Conservation (phyloP, 2,329 filamentous ascomycete genomes). For the Colletotrichum sp. region DNA sequence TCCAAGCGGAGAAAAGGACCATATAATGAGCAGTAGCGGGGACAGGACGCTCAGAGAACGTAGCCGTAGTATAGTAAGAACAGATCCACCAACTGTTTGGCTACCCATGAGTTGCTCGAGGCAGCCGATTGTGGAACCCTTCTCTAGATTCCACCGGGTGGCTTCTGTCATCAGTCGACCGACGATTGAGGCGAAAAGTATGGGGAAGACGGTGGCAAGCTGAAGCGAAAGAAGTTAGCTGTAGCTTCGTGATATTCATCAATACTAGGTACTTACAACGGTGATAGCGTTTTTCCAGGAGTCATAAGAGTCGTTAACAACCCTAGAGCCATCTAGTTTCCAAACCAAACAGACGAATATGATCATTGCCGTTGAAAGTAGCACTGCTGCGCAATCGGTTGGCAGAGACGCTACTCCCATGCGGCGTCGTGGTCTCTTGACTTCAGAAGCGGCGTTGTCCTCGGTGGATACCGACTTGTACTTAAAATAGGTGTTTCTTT, state of each 20-base stretch:
- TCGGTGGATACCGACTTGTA: neutral
- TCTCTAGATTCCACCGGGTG: neutral
- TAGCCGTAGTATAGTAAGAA: neutral
- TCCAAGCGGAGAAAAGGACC: neutral
- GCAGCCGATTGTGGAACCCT: neutral
- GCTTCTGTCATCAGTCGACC: neutral
- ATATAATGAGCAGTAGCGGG: accelerated
- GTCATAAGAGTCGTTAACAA: neutral
- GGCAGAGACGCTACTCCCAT: neutral
- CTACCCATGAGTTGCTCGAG: neutral
- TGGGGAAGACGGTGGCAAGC: neutral
- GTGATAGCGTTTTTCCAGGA: neutral
- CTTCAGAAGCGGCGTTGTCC: neutral
- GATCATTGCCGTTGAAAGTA: neutral
- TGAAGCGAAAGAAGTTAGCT: neutral
- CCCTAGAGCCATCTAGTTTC: neutral
- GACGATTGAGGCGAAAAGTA: neutral
- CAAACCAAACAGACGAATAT: neutral
- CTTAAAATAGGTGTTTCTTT: neutral
- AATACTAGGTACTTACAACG: neutral
- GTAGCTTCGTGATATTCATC: accelerated
- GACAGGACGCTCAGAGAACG: neutral
- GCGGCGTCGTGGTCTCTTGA: neutral
- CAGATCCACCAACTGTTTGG: neutral
- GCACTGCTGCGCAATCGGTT: neutral